Conservation (phyloP, 345 rosid species). For the Acer negundo region DNA sequence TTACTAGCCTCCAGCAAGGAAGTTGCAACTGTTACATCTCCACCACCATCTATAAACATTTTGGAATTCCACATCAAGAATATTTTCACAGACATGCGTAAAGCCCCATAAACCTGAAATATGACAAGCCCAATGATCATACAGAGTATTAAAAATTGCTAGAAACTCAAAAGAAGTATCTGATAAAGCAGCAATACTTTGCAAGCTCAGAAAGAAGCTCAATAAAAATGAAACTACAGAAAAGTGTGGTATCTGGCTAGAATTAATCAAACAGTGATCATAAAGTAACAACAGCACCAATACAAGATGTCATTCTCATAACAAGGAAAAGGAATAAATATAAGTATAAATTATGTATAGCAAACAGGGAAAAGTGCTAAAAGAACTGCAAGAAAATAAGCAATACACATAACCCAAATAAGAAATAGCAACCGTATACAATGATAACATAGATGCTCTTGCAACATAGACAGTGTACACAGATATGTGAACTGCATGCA, state of each 20-base stretch:
- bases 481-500: background rate
- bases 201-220: slow-evolving; percentile 4
- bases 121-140: slow-evolving; percentile 22
- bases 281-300: background rate
- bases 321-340: background rate
- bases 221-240: background rate
- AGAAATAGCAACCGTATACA: background rate
- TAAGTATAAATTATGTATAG: background rate
- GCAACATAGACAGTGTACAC: background rate
- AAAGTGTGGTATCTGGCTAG: background rate
- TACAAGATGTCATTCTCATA: background rate
- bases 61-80: slow-evolving; percentile 96
- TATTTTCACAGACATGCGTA: slow-evolving; percentile 94
- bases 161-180: background rate
- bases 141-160: background rate
- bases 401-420: background rate
- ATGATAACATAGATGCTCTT: background rate
- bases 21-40: slow-evolving; percentile 73
- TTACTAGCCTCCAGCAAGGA: slow-evolving; percentile 94
- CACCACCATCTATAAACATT: slow-evolving; percentile 91
- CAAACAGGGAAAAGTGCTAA: background rate
- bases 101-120: slow-evolving; percentile 87
- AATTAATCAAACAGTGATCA: background rate
- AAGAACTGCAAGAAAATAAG: background rate
- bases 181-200: slow-evolving; percentile 5